Evolutionary conservation across 2,329 filamentous ascomycete genomes (phyloP).

Genomic region (Beauveria bassiana): DNA sequence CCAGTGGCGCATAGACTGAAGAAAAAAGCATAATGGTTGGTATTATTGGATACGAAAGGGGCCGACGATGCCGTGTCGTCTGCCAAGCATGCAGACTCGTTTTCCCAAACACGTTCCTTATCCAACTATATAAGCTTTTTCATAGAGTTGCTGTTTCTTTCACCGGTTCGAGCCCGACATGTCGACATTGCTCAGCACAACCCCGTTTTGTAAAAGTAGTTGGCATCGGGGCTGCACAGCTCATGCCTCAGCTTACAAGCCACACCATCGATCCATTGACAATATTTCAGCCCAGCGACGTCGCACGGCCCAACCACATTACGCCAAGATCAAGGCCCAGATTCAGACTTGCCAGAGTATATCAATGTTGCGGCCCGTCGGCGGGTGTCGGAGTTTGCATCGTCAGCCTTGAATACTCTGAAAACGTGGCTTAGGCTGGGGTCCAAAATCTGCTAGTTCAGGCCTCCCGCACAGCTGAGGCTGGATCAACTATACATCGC

Average conservation of each 20-base stretch:
- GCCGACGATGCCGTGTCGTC: neutral
- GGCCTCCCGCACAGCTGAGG: neutral
- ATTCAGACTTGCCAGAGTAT: neutral
- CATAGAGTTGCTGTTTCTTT: neutral
- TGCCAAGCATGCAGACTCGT: neutral
- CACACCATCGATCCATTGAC: neutral
- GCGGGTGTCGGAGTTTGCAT: neutral
- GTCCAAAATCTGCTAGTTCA: neutral
- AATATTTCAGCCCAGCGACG: slow-evolving; percentile 2
- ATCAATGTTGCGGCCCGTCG: neutral
- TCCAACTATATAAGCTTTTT: neutral
- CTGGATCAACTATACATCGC: neutral
- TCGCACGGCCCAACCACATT: neutral
- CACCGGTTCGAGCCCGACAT: neutral
- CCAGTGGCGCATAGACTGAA: neutral
- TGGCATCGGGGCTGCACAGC: neutral
- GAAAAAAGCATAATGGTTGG: neutral
- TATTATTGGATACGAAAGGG: neutral
- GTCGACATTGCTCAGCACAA: neutral
- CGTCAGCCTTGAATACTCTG: neutral
- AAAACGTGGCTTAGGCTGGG: neutral
- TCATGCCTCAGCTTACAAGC: neutral
- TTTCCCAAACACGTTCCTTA: neutral
- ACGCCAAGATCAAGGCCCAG: neutral
- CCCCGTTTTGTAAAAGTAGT: neutral